phyloP scores from a whole-genome alignment of 805 yeast genomes.

The Scheffersomyces coipomensis region DNA sequence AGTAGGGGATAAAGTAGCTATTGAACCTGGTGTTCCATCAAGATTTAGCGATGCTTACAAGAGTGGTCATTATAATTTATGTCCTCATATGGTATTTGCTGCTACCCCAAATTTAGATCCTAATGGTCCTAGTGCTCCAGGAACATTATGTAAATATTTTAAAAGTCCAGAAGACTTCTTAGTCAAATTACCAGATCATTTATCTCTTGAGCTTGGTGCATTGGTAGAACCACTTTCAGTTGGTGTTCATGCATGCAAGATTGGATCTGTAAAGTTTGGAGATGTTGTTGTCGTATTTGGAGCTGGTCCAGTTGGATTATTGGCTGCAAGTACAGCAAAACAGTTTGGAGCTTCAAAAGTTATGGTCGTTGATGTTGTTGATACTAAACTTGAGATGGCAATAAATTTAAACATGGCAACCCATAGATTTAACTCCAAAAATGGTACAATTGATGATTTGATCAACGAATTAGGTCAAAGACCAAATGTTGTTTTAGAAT shows the following conservation, averaged over 20 bases:
- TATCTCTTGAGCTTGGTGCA: conserved; percentile 23
- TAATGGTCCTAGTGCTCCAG: conserved; percentile 7
- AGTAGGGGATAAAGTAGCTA: conserved; percentile 47
- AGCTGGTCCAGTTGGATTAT: conserved; percentile 26
- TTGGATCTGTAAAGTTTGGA: conserved; percentile 14
- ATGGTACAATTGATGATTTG: conserved; percentile 5
- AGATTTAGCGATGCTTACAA: conserved; percentile 21
- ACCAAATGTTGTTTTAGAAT: conserved; percentile 23
- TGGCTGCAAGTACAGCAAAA: conserved; percentile 17
- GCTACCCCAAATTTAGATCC: conserved; percentile 20
- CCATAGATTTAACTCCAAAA: conserved; percentile 1
- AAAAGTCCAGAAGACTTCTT: conserved; percentile 13
- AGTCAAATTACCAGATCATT: conserved; percentile 20
- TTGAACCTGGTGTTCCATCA: conserved; percentile 59
- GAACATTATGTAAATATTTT: conserved; percentile 16
- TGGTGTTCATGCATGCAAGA: conserved; percentile 20
- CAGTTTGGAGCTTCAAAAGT: conserved; percentile 20
- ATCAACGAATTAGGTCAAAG: conserved; percentile 24
- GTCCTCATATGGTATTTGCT: conserved; percentile 16
- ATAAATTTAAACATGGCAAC: conserved; percentile 10
- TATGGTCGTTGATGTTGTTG: conserved; percentile 21
- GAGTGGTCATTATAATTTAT: conserved; percentile 19
- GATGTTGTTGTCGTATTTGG: conserved; percentile 20
- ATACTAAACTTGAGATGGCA: conserved; percentile 21
- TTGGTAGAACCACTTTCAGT: conserved; percentile 24